Percentiles rank a stretch among this genome's conserved stretches.
Evolutionary conservation across 2,329 filamentous ascomycete species (phyloP).

Genomic region (Fusarium beomiforme): DNA sequence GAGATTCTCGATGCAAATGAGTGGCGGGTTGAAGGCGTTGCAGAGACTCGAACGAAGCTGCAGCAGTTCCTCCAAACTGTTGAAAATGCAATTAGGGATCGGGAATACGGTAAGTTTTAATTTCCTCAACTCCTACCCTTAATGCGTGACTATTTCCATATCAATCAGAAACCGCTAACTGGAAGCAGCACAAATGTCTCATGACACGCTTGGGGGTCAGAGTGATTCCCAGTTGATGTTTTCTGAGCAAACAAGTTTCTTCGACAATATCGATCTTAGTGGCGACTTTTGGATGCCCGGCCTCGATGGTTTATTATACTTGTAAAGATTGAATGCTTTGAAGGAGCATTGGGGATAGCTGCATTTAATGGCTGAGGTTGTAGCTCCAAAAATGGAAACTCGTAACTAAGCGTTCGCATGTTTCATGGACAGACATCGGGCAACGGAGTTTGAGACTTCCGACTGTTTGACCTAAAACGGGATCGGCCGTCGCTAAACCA

Average conservation of each 20-base stretch:
- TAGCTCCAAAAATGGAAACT: too few relatives aligned
- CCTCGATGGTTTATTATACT: neutral
- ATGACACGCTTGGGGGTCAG: neutral
- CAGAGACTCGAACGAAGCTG: too few relatives aligned
- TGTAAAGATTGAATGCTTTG: neutral
- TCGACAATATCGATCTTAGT: neutral
- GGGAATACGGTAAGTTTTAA: too few relatives aligned
- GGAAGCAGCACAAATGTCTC: neutral
- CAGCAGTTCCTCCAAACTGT: too few relatives aligned
- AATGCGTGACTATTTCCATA: neutral
- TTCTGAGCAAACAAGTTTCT: neutral
- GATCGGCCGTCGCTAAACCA: neutral
- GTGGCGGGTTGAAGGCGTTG: too few relatives aligned
- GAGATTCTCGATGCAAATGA: too few relatives aligned
- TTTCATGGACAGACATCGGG: neutral
- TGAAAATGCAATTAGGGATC: too few relatives aligned
- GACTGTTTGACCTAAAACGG: neutral
- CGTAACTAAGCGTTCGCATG: neutral
- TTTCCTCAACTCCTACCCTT: too few relatives aligned
- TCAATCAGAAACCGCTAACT: neutral
- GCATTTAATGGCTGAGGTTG: too few relatives aligned
- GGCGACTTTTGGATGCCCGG: neutral
- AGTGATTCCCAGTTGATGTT: neutral
- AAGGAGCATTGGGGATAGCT: too few relatives aligned
- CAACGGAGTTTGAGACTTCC: neutral